Evolutionary conservation across 176 grass and related monocot genomes (phyloP), one percentile per base, ranked within the genome.

Genomic region (Triticum turgidum): DNA sequence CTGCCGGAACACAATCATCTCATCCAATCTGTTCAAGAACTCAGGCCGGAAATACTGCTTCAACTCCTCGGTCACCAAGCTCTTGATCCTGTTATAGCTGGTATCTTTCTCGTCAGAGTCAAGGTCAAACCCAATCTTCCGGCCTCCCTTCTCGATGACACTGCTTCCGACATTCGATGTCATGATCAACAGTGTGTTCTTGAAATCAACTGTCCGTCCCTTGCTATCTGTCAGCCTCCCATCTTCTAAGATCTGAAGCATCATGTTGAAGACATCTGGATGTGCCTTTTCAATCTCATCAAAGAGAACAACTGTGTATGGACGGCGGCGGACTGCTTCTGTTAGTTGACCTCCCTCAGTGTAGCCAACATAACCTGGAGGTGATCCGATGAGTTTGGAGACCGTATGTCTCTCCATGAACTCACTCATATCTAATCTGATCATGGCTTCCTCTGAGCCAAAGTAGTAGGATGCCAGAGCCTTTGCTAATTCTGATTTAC

Each of bases 261-360:
- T 98, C 96, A 98, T 98, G 65, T 98, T 98, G 91, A 98, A 95
- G 61, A 98, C 96, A 92, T 98, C 96, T 44, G 96, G 96, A 86
- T 98, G 96, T 61, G 96, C 96, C 78, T 98, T 98, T 37, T 98
- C 96, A 13, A 98, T 98, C 84, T 98, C 96, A 92, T 98, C 96
- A 39, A 98, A 98, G 37, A 98, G 91, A 32, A 98, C 93, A 51
- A 98, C 96, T 0, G 93, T 98, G 86, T 95, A 98, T 0, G 96
- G 96, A 20, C 96, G 90, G 45, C 96, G 91, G 18, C 96, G 86
- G 73, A 98, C 96, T n/a, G 96, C 96, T 87, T 98, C 96, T 13
- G 96, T 95, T 15, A 95, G 61, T 73, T 96, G 96, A 37, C 93
- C 96, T 72, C 95, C 95, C 69, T 98, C 96, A 5, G 96, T 96